Percentiles rank a stretch among this genome's conserved stretches.
These are phyloP conservation scores for Cryptococcus sp. DNA, from an alignment of 1,284 basidiomycete species.

Conservation along the genomic window DNA sequence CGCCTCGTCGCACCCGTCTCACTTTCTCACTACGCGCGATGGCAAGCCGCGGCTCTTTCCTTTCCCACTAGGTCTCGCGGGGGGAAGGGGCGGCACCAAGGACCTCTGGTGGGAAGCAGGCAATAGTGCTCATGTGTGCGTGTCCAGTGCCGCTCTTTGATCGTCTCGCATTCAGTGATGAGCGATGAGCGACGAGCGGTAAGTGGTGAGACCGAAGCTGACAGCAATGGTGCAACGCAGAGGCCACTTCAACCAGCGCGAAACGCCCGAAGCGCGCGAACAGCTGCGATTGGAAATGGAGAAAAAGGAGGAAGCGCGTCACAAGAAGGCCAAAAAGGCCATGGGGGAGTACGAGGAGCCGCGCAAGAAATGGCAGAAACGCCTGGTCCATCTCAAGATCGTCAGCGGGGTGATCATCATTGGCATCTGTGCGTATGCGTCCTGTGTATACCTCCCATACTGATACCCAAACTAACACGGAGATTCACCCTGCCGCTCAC, in stretches of 20 bases:
- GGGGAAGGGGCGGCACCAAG: conserved; percentile 21
- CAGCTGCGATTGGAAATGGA: conserved; percentile 28
- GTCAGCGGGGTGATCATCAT: conserved; percentile 34
- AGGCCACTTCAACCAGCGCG: conserved; percentile 41
- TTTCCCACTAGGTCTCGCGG: conserved; percentile 44
- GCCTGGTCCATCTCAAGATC: conserved; percentile 36
- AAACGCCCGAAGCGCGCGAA: conserved; percentile 29
- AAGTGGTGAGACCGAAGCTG: background rate
- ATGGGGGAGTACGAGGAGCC: conserved; percentile 21
- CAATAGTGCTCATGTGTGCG: conserved; percentile 43
- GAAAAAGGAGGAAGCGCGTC: conserved; percentile 23
- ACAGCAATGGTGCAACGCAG: conserved; percentile 11
- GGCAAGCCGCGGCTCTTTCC: conserved; percentile 43
- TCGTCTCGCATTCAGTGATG: too few relatives aligned
- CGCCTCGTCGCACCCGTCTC: conserved; percentile 31
- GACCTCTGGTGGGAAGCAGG: conserved; percentile 48
- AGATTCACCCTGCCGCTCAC: background rate
- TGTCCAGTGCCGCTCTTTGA: background rate
- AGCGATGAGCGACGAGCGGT: background rate
- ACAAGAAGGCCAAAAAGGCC: conserved; percentile 28
- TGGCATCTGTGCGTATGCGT: conserved; percentile 33
- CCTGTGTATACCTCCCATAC: background rate
- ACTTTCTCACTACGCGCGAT: conserved; percentile 41
- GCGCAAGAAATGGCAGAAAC: conserved; percentile 34
- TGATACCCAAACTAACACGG: background rate